Conservation (phyloP, 225 moss, liverwort and hornwort species). For the Bryum argenteum region DNA sequence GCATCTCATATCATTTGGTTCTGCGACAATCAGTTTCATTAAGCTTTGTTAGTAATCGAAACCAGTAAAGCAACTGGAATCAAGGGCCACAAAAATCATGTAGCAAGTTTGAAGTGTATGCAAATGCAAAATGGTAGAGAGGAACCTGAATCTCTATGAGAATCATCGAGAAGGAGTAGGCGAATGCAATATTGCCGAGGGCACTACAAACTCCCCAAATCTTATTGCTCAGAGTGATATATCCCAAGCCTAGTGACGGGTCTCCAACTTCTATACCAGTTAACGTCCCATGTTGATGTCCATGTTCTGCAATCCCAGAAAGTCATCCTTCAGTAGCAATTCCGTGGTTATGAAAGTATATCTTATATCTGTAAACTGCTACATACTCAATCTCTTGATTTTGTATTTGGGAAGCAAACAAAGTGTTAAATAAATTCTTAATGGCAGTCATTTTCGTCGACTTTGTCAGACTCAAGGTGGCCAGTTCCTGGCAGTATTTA, state of each 20-base stretch:
- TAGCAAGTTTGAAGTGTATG: not conserved
- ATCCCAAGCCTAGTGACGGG: conserved; percentile 26
- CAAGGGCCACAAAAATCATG: not conserved
- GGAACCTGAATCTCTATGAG: conserved; percentile 68
- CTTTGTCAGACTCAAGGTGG: not conserved
- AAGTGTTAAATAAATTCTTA: not conserved
- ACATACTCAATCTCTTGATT: not conserved
- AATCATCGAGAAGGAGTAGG: conserved; percentile 70
- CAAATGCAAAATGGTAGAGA: not conserved
- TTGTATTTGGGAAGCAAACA: not conserved
- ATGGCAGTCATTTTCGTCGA: not conserved
- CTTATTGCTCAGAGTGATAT: conserved; percentile 30
- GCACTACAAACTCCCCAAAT: conserved; percentile 53
- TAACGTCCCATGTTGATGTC: conserved; percentile 36
- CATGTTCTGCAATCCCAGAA: conserved; percentile 33
- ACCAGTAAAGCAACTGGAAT: not conserved
- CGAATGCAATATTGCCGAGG: conserved; percentile 77
- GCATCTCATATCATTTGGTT: not conserved
- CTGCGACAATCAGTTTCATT: not conserved
- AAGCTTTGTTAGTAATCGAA: not conserved
- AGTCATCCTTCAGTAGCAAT: not conserved
- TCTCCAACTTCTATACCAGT: conserved; percentile 41
- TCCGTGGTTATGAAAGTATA: not conserved
- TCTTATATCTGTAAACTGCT: not conserved
- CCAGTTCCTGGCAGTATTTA: not conserved